Evolutionary conservation across 331 rosid species (phyloP).

Genomic region (Rhamnella rubrinervis): DNA sequence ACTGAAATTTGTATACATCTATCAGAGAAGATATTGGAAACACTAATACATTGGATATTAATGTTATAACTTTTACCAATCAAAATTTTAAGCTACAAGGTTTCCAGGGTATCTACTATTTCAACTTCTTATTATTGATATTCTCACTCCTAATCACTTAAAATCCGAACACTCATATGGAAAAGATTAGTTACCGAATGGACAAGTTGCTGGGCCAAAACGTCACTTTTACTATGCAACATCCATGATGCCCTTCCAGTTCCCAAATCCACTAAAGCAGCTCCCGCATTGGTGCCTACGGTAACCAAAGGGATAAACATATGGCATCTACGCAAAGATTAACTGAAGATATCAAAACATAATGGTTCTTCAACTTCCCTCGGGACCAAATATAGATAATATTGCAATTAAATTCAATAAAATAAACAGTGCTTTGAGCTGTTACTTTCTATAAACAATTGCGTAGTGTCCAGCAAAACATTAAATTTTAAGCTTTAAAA

Average conservation of each 20-base stretch:
- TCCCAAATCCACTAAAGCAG: constrained; percentile 74
- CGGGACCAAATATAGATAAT: not conserved
- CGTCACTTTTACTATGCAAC: constrained; percentile 76
- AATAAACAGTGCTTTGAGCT: not conserved
- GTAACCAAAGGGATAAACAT: constrained; percentile 13
- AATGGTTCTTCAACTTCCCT: not conserved
- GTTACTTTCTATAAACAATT: not conserved
- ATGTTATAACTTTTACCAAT: too few species aligned
- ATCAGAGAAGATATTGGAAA: too few species aligned
- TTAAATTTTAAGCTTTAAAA: not conserved
- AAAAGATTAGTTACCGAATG: constrained; percentile 51
- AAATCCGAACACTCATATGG: too few species aligned
- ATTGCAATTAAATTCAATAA: not conserved
- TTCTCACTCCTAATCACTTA: too few species aligned
- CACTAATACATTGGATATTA: too few species aligned
- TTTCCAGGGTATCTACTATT: too few species aligned
- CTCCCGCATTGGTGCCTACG: constrained; percentile 72
- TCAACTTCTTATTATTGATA: too few species aligned
- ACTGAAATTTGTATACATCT: too few species aligned
- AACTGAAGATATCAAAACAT: constrained; percentile 1
- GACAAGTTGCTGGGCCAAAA: constrained; percentile 77
- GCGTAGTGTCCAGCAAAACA: not conserved
- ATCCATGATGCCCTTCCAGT: constrained; percentile 65
- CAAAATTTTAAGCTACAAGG: too few species aligned
- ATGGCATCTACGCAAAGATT: not conserved